A percentile compares a stretch with the other conserved stretches of the same genome.
Conservation (phyloP, 75 land plant genomes). For the Pseudotsuga menziesii region DNA sequence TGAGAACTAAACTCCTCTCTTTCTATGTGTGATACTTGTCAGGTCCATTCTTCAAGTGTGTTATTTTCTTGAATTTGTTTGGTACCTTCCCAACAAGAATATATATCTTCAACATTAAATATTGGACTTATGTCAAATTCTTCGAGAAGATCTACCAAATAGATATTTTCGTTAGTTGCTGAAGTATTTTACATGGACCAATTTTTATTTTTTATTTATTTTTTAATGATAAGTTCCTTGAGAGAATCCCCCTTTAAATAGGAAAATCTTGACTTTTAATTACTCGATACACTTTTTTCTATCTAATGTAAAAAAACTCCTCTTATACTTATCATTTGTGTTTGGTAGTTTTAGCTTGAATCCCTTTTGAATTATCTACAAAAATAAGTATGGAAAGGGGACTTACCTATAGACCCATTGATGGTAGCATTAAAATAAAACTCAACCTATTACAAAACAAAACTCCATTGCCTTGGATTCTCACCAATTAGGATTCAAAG, state of each 20-base stretch:
- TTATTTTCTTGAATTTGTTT: neutral
- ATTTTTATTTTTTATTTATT: no score
- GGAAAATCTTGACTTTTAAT: neutral
- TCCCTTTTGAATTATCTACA: no score
- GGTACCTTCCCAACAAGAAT: no score
- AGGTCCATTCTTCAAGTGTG: neutral
- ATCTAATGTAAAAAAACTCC: neutral
- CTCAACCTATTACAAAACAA: no score
- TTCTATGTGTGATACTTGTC: neutral
- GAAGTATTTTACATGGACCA: neutral
- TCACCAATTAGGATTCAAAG: no score
- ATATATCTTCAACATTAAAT: neutral
- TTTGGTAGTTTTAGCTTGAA: no score
- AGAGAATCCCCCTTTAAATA: neutral
- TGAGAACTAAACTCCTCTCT: no score
- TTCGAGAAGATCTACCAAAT: neutral
- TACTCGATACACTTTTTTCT: neutral
- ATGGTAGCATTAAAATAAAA: no score
- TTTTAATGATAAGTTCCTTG: neutral
- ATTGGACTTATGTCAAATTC: neutral
- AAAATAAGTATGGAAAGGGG: no score
- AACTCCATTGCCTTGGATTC: no score
- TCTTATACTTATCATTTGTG: no score
- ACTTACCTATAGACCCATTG: no score
- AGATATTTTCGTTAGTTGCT: neutral